Evolutionary conservation across 768 basidiomycete species (phyloP).

Genomic region (Lentinula aciculospora): DNA sequence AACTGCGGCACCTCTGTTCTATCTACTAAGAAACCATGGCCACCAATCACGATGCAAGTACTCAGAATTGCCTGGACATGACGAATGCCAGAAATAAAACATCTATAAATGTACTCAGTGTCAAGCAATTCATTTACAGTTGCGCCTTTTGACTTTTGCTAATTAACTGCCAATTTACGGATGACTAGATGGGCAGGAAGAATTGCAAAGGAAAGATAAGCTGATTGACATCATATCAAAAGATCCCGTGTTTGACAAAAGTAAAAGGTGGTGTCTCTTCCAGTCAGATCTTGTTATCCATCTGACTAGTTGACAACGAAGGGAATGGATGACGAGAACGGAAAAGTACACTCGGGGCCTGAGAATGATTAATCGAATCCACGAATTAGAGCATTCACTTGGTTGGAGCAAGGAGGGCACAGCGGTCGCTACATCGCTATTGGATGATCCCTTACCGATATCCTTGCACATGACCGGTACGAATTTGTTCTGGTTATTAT

Average conservation of each 20-base stretch:
- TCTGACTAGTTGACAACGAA: neutral
- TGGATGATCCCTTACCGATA: conserved; percentile 43
- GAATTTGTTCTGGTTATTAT: conserved; percentile 6
- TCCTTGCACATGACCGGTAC: conserved; percentile 15
- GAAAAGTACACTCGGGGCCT: conserved; percentile 54
- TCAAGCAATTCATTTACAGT: conserved; percentile 45
- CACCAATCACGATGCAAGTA: conserved; percentile 28
- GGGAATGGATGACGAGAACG: conserved; percentile 35
- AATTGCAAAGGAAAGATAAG: conserved; percentile 40
- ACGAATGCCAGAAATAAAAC: conserved; percentile 36
- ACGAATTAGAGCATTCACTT: conserved; percentile 44
- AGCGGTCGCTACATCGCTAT: conserved; percentile 34
- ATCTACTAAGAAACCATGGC: neutral
- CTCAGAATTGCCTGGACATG: conserved; percentile 50
- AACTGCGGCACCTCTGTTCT: neutral
- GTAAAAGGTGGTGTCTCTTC: conserved; percentile 32
- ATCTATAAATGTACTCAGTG: conserved; percentile 33
- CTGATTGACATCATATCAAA: conserved; percentile 41
- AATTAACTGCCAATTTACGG: neutral
- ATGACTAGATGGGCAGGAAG: conserved; percentile 18
- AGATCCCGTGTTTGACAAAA: conserved; percentile 38
- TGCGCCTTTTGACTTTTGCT: neutral
- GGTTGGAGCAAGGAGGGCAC: conserved; percentile 48
- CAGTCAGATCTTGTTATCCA: neutral
- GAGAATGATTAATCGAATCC: conserved; percentile 45